phyloP scores from a whole-genome alignment of 345 rosid genomes.

The Hirschfeldia incana region DNA sequence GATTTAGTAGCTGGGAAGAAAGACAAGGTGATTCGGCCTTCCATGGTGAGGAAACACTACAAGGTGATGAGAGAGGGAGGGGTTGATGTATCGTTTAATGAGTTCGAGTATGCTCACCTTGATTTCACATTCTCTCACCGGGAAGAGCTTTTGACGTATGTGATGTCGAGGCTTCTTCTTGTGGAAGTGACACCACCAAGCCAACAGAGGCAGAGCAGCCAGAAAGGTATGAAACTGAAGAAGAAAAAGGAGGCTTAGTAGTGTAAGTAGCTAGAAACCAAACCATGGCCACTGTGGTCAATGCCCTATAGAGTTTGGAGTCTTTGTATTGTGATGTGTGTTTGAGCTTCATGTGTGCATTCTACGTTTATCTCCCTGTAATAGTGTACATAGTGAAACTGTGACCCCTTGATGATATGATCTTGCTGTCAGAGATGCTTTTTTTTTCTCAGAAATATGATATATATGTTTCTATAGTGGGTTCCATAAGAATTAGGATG shows the following conservation, averaged over 20 bases:
- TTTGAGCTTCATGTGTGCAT: slow-evolving; percentile 11
- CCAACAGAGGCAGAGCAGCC: slow-evolving; percentile 39
- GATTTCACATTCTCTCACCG: slow-evolving; percentile 95
- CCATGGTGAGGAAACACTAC: slow-evolving; percentile 86
- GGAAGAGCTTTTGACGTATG: slow-evolving; percentile 77
- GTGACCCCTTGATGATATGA: slow-evolving; percentile 24
- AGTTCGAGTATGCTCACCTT: slow-evolving; percentile 87
- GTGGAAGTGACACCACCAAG: slow-evolving; percentile 45
- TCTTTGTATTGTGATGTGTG: slow-evolving; percentile 20
- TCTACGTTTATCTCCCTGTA: slow-evolving; percentile 1
- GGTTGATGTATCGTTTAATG: slow-evolving; percentile 72
- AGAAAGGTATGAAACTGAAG: slow-evolving; percentile 47
- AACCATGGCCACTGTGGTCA: slow-evolving; percentile 20
- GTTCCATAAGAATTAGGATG: neutral
- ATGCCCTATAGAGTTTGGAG: slow-evolving; percentile 22
- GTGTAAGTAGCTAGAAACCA: slow-evolving; percentile 22
- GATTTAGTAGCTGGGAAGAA: slow-evolving; percentile 84
- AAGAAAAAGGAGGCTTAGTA: slow-evolving; percentile 32
- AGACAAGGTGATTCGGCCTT: slow-evolving; percentile 77
- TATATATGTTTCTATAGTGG: neutral
- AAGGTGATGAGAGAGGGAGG: slow-evolving; percentile 66
- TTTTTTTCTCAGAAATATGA: neutral
- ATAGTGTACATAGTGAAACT: slow-evolving; percentile 27
- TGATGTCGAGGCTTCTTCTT: slow-evolving; percentile 74
- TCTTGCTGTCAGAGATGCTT: slow-evolving; percentile 13